A percentile compares a stretch with the other conserved stretches of the same genome.
phyloP scores from a whole-genome alignment of 805 yeast genomes.

The Yarrowia keelungensis region DNA sequence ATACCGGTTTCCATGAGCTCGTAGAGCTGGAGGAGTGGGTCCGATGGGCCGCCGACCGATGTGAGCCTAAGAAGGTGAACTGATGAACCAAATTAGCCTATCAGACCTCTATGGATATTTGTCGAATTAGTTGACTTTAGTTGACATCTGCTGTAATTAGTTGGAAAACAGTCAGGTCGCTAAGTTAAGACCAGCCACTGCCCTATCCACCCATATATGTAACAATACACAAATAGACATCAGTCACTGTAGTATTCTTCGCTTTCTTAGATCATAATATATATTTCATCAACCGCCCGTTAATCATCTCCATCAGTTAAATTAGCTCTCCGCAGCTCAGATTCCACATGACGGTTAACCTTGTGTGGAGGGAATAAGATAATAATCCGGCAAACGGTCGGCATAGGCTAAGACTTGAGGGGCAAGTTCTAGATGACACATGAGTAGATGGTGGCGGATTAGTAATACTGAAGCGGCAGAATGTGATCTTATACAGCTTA shows the following conservation, averaged over 20 bases:
- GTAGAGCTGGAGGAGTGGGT: slow-evolving; percentile 51
- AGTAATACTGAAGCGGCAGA: neutral
- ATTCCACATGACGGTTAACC: slow-evolving; percentile 1
- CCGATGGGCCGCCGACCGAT: slow-evolving; percentile 45
- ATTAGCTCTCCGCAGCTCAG: neutral
- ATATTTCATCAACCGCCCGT: too few species aligned
- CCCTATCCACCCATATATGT: neutral
- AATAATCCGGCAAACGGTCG: slow-evolving; percentile 35
- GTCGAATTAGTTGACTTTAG: neutral
- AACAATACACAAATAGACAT: neutral
- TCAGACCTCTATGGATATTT: too few species aligned
- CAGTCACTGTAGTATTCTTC: too few species aligned
- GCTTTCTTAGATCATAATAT: too few species aligned
- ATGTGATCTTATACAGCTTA: too few species aligned
- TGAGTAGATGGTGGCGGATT: neutral
- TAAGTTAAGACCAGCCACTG: neutral
- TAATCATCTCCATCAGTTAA: neutral
- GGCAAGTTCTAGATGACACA: neutral
- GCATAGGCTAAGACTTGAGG: slow-evolving; percentile 1
- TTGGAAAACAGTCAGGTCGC: too few species aligned
- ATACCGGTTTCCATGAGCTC: slow-evolving; percentile 48
- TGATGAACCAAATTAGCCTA: too few species aligned
- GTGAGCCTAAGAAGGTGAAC: slow-evolving; percentile 1
- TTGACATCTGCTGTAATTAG: neutral
- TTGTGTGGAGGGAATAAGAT: slow-evolving; percentile 1